phyloP scores from a whole-genome alignment of 768 basidiomycete genomes.

The Chalciporus sphaerocephalus region DNA sequence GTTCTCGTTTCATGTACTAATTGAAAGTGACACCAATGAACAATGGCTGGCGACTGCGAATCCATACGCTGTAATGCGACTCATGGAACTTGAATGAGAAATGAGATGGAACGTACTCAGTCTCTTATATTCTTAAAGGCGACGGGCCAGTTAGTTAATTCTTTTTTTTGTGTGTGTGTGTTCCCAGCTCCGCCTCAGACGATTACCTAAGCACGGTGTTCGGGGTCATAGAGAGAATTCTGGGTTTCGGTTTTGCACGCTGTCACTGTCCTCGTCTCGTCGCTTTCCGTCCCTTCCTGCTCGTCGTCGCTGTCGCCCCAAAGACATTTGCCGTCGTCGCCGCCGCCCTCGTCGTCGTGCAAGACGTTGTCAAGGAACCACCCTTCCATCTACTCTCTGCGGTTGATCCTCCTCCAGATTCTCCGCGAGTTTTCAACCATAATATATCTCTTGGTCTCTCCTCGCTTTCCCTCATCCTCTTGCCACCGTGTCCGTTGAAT shows the following conservation, averaged over 20 bases:
- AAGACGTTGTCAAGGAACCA: conserved; percentile 16
- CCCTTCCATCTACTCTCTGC: conserved; percentile 30
- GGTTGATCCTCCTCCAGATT: conserved; percentile 8
- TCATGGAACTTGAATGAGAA: not conserved
- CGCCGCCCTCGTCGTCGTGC: conserved; percentile 24
- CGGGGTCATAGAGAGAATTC: conserved; percentile 35
- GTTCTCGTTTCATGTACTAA: not conserved
- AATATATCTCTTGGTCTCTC: conserved; percentile 27
- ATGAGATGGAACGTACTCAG: too few relatives aligned
- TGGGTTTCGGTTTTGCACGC: conserved; percentile 34
- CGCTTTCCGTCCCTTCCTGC: conserved; percentile 29
- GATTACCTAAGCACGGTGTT: conserved; percentile 21
- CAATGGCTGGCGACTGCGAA: not conserved
- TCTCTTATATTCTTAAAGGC: not conserved
- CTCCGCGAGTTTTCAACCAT: conserved; percentile 15
- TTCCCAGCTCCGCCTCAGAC: not conserved
- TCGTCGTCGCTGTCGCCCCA: conserved; percentile 21
- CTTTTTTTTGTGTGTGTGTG: not conserved
- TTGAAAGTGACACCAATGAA: not conserved
- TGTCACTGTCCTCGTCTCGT: conserved; percentile 28
- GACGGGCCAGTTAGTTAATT: not conserved
- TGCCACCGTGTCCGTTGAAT: conserved; percentile 19
- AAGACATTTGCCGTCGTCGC: conserved; percentile 18
- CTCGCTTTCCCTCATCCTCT: conserved; percentile 19
- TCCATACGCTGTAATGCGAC: not conserved